A percentile compares a stretch with the other conserved stretches of the same genome.
Evolutionary conservation across 768 basidiomycete genomes (phyloP).

Genomic region (Termitomyces titanicus): DNA sequence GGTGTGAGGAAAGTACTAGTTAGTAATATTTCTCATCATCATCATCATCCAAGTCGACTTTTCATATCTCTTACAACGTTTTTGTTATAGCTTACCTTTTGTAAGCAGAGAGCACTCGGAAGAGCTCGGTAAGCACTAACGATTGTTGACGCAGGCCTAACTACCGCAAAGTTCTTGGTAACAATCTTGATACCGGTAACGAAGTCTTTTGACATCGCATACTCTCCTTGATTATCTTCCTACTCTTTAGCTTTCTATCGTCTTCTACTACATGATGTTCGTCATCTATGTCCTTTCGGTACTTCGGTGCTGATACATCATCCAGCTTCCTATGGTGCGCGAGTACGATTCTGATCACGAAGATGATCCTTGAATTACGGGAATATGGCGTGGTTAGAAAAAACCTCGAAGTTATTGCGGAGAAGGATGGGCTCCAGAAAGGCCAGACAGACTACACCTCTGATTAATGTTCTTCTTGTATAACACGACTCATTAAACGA

Average conservation of each 20-base stretch:
- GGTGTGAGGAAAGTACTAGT: slow-evolving; percentile 1
- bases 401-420: neutral
- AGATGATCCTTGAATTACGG: slow-evolving; percentile 30
- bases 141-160: neutral
- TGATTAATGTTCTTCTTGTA: neutral
- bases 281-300: neutral
- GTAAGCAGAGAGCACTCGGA: neutral
- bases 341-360: slow-evolving; percentile 27
- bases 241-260: neutral
- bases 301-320: neutral
- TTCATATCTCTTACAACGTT: neutral
- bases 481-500: too few relatives aligned
- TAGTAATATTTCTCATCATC: neutral
- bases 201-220: neutral
- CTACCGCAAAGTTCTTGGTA: neutral
- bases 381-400: slow-evolving; percentile 3
- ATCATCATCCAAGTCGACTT: too few relatives aligned
- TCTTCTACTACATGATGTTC: slow-evolving; percentile 8
- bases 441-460: neutral
- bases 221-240: neutral
- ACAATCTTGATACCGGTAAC: slow-evolving; percentile 5
- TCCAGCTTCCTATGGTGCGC: slow-evolving; percentile 33
- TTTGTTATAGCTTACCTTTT: neutral
- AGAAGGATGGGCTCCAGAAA: neutral
- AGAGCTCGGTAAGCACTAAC: neutral